Conservation (phyloP, 352 stramenopile species). For the Phytophthora kernoviae region DNA sequence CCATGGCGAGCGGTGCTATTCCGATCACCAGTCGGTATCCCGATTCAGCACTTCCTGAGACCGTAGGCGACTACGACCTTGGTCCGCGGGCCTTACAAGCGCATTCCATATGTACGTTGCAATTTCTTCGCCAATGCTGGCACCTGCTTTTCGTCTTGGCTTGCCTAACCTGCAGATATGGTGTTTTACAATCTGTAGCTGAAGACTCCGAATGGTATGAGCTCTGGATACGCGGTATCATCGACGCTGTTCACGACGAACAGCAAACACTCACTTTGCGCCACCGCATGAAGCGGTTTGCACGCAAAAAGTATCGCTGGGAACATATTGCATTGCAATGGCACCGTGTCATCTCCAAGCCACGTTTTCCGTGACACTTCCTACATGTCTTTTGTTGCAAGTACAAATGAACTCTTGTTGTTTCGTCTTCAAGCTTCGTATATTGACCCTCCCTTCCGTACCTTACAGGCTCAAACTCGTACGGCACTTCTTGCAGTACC, state of each 20-base stretch:
- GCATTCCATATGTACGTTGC: constrained; percentile 23
- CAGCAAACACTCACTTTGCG: constrained; percentile 35
- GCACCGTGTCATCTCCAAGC: constrained; percentile 46
- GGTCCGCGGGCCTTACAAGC: constrained; percentile 49
- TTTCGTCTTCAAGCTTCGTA: constrained; percentile 20
- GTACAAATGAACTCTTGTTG: background rate
- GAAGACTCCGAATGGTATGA: constrained; percentile 49
- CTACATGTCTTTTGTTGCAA: background rate
- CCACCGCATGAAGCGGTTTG: constrained; percentile 63
- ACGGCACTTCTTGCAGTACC: constrained; percentile 86
- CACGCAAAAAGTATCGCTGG: constrained; percentile 59
- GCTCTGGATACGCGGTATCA: constrained; percentile 57
- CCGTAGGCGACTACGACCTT: constrained; percentile 71
- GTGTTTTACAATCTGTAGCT: constrained; percentile 8
- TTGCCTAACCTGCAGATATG: too few species aligned
- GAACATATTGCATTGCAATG: constrained; percentile 59
- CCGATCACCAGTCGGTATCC: constrained; percentile 86
- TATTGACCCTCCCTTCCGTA: constrained; percentile 21
- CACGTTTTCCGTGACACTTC: constrained; percentile 13
- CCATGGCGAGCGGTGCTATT: constrained; percentile 89
- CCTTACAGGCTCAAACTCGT: constrained; percentile 43
- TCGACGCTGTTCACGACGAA: constrained; percentile 38
- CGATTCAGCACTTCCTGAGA: constrained; percentile 70
- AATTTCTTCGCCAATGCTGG: background rate
- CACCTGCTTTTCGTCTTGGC: too few species aligned